Conservation (phyloP, 805 yeast species). For the Torulaspora indica region DNA sequence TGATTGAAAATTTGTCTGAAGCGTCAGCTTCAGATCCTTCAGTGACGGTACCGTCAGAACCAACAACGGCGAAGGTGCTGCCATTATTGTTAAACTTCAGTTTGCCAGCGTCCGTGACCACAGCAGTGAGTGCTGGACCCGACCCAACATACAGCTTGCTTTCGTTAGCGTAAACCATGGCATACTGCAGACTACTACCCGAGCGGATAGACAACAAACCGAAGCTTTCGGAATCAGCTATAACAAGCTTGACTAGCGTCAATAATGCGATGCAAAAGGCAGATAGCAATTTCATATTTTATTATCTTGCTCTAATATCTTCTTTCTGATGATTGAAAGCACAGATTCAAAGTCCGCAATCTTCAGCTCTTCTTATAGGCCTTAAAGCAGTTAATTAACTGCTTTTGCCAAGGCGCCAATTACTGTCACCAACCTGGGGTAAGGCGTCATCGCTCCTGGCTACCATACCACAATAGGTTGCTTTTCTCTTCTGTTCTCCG, state of each 20-base stretch:
- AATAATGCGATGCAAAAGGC: conserved; percentile 26
- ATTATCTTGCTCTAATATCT: no score
- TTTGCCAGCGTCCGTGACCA: conserved; percentile 35
- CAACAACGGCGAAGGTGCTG: conserved; percentile 29
- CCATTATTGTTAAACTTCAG: conserved; percentile 30
- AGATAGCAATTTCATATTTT: conserved; percentile 27
- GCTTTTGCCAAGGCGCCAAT: no score
- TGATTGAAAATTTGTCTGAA: conserved; percentile 39
- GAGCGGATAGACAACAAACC: conserved; percentile 37
- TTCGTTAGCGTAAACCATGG: conserved; percentile 22
- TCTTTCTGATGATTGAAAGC: no score
- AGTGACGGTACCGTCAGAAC: conserved; percentile 22
- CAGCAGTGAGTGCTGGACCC: conserved; percentile 15
- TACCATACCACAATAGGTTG: no score
- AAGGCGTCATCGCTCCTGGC: no score
- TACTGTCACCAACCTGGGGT: no score
- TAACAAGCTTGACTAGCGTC: conserved; percentile 25
- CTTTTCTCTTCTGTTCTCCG: no score
- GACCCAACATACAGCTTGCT: conserved; percentile 21
- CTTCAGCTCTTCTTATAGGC: no score
- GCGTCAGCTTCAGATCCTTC: conserved; percentile 27
- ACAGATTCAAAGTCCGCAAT: neutral
- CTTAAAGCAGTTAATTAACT: no score
- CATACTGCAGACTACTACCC: conserved; percentile 36
- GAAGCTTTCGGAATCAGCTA: conserved; percentile 39